Percentiles rank a stretch among this genome's conserved stretches.
phyloP scores from a whole-genome alignment of 225 moss, liverwort and hornwort genomes.

The Lunularia cruciata region DNA sequence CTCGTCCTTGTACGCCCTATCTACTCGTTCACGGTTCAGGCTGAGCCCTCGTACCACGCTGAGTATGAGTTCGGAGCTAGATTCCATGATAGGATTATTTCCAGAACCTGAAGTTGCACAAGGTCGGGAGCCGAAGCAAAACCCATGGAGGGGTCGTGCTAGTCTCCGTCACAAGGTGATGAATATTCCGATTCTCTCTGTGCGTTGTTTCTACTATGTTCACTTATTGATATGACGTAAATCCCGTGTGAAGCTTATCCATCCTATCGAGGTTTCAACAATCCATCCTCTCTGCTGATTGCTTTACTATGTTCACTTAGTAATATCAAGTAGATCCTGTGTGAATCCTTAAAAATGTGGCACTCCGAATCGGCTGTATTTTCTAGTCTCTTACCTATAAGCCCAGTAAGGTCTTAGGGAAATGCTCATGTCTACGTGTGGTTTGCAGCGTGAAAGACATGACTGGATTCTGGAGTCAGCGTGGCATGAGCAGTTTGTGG shows the following conservation, averaged over 20 bases:
- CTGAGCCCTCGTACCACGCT: constrained; percentile 64
- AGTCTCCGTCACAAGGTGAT: constrained; percentile 83
- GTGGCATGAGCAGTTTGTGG: constrained; percentile 61
- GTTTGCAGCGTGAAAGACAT: constrained; percentile 61
- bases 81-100: constrained; percentile 49
- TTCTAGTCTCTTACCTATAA: too few species aligned
- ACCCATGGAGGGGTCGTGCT: constrained; percentile 70
- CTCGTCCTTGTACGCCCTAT: constrained; percentile 68
- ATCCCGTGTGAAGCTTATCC: too few species aligned
- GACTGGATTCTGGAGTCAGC: constrained; percentile 66
- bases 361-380: not conserved
- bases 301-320: too few species aligned
- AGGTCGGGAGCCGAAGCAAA: constrained; percentile 18
- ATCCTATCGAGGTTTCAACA: too few species aligned
- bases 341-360: not conserved
- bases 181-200: not conserved
- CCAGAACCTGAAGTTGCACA: constrained; percentile 8
- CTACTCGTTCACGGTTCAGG: constrained; percentile 61
- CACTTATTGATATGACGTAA: too few species aligned
- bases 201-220: not conserved
- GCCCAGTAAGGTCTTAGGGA: too few species aligned
- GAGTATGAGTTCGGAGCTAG: constrained; percentile 67
- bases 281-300: too few species aligned
- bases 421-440: not conserved
- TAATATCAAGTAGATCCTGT: not conserved